Conservation (phyloP, 495 filamentous ascomycete species). For the Aspergillus bertholletiae region DNA sequence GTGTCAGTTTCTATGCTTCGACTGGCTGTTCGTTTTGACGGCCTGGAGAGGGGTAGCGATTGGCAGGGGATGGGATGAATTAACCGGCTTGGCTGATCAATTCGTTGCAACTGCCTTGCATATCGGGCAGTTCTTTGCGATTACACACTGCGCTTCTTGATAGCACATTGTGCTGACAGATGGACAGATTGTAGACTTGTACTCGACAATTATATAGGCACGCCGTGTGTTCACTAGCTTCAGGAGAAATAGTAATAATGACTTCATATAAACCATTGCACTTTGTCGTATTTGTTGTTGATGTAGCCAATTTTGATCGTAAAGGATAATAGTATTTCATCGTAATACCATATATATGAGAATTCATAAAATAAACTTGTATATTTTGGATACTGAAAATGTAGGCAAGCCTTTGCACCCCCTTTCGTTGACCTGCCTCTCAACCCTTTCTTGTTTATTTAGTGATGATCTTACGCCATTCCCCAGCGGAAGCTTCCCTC, state of each 20-base stretch:
- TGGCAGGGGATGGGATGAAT: constrained; percentile 59
- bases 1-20: constrained; percentile 29
- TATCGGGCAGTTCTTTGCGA: constrained; percentile 4
- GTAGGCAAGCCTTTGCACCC: no score
- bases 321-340: no score
- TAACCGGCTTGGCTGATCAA: constrained; percentile 62
- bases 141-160: background rate
- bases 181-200: background rate
- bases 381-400: no score
- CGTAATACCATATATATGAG: no score
- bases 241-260: background rate
- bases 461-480: no score
- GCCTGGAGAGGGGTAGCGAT: constrained; percentile 33
- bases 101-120: constrained; percentile 12
- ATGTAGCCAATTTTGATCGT: no score
- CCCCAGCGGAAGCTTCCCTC: background rate
- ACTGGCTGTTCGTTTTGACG: constrained; percentile 54
- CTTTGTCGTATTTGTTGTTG: no score
- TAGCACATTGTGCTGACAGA: background rate
- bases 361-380: no score
- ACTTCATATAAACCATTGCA: background rate
- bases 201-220: background rate
- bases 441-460: no score
- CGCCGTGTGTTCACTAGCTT: background rate
- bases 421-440: no score